Evolutionary conservation across 2,329 filamentous ascomycete genomes (phyloP).

Genomic region (Conoideocrella luteorostrata): DNA sequence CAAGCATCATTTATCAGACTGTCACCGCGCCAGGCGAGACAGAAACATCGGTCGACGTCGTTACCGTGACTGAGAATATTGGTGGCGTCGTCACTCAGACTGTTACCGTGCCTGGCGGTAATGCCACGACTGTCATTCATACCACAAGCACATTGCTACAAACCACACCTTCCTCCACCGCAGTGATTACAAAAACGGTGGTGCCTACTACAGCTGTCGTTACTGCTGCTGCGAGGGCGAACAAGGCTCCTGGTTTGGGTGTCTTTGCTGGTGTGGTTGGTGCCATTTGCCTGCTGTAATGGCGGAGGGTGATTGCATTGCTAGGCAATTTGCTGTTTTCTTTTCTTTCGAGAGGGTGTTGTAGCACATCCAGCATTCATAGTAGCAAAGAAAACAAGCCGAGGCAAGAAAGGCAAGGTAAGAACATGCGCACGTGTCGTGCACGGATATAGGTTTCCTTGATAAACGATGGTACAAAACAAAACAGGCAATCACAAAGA

Average conservation of each 20-base stretch:
- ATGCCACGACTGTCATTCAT: constrained; percentile 28
- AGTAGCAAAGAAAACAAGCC: too few species aligned
- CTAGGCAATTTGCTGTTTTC: too few species aligned
- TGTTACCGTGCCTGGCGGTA: constrained; percentile 28
- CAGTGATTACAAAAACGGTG: constrained; percentile 11
- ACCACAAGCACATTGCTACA: constrained; percentile 29
- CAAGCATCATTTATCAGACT: constrained; percentile 27
- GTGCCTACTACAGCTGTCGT: constrained; percentile 17
- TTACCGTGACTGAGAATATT: constrained; percentile 34
- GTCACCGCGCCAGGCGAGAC: constrained; percentile 32
- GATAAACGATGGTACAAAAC: too few species aligned
- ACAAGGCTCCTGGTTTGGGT: constrained; percentile 28
- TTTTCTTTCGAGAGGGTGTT: too few species aligned
- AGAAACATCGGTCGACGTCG: constrained; percentile 25
- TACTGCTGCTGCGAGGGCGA: constrained; percentile 16
- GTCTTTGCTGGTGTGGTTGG: constrained; percentile 15
- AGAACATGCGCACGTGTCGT: too few species aligned
- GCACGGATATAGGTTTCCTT: too few species aligned
- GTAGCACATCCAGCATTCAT: too few species aligned
- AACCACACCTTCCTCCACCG: constrained; percentile 17
- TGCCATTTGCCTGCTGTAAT: constrained; percentile 11
- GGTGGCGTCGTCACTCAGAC: constrained; percentile 37
- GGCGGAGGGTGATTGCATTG: too few species aligned
- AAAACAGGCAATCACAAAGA: too few species aligned
- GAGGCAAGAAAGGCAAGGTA: too few species aligned